Percentiles rank a stretch among this genome's conserved stretches.
Evolutionary conservation across 1,284 basidiomycete species (phyloP).

Genomic region (Ceratobasidium sp.): DNA sequence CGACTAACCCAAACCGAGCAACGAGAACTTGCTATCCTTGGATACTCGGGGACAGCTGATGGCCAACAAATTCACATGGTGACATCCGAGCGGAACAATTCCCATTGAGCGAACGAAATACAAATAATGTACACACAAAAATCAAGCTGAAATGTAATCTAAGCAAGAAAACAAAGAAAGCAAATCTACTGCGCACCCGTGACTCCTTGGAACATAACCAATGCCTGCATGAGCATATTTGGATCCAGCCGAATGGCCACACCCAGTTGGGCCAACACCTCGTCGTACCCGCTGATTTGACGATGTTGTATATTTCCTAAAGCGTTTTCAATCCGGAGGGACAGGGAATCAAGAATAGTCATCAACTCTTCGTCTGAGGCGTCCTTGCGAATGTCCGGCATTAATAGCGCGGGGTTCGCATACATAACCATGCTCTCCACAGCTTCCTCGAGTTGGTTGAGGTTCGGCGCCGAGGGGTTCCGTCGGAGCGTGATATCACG

Average conservation of each 20-base stretch:
- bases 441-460: conserved; percentile 20
- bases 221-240: conserved; percentile 53
- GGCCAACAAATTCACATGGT: conserved; percentile 25
- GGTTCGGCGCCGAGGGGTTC: conserved; percentile 32
- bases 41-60: conserved; percentile 32
- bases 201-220: conserved; percentile 52
- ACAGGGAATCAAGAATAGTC: conserved; percentile 80
- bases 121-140: conserved; percentile 44
- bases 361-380: conserved; percentile 83
- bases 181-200: conserved; percentile 27
- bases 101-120: conserved; percentile 35
- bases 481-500: conserved; percentile 59
- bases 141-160: conserved; percentile 29
- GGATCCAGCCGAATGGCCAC: conserved; percentile 54
- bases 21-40: conserved; percentile 21
- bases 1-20: neutral
- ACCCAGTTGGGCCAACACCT: conserved; percentile 59
- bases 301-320: conserved; percentile 69
- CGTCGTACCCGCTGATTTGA: conserved; percentile 59
- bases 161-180: conserved; percentile 13
- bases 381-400: conserved; percentile 80
- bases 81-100: conserved; percentile 41
- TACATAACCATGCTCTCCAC: conserved; percentile 61
- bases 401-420: conserved; percentile 74
- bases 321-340: conserved; percentile 86